A percentile compares a stretch with the other conserved stretches of the same genome.
phyloP scores from a whole-genome alignment of 2,329 filamentous ascomycete species.

The Colletotrichum sp. region DNA sequence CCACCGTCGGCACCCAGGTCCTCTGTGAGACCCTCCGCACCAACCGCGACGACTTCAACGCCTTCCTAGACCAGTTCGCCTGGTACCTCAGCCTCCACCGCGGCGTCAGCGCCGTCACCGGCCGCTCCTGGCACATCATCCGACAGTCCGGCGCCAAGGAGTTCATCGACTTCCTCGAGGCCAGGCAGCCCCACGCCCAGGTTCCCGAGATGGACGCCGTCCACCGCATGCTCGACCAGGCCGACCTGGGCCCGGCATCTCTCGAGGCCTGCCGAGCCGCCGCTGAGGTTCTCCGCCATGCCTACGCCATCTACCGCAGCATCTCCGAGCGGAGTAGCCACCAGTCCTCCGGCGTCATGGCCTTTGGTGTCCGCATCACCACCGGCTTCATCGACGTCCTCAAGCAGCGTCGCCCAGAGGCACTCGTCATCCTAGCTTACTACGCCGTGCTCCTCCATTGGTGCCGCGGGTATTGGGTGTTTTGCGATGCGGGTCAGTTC shows the following conservation, averaged over 20 bases:
- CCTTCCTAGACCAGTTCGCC: slow-evolving; percentile 44
- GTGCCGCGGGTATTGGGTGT: slow-evolving; percentile 41
- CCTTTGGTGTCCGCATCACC: slow-evolving; percentile 36
- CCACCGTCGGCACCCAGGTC: slow-evolving; percentile 25
- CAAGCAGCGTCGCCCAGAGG: slow-evolving; percentile 40
- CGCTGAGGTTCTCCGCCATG: slow-evolving; percentile 34
- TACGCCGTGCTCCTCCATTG: slow-evolving; percentile 54
- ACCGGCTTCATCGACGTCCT: slow-evolving; percentile 39
- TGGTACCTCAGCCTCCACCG: slow-evolving; percentile 47
- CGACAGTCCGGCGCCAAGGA: slow-evolving; percentile 36
- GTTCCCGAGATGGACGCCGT: slow-evolving; percentile 32
- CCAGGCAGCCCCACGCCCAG: slow-evolving; percentile 25
- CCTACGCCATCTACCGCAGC: slow-evolving; percentile 34
- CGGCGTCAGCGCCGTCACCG: slow-evolving; percentile 43
- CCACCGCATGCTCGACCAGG: slow-evolving; percentile 7
- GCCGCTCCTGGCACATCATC: slow-evolving; percentile 37
- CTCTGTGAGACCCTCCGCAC: slow-evolving; percentile 21
- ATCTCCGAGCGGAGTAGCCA: slow-evolving; percentile 27
- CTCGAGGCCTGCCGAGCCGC: slow-evolving; percentile 34
- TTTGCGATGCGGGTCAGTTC: slow-evolving; percentile 33
- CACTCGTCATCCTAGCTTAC: slow-evolving; percentile 52
- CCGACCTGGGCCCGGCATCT: slow-evolving; percentile 27
- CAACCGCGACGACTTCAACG: slow-evolving; percentile 42
- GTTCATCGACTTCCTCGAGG: slow-evolving; percentile 25
- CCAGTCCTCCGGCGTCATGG: slow-evolving; percentile 32